phyloP scores from a whole-genome alignment of 495 filamentous ascomycete genomes.

The Hypoxylon fragiforme region DNA sequence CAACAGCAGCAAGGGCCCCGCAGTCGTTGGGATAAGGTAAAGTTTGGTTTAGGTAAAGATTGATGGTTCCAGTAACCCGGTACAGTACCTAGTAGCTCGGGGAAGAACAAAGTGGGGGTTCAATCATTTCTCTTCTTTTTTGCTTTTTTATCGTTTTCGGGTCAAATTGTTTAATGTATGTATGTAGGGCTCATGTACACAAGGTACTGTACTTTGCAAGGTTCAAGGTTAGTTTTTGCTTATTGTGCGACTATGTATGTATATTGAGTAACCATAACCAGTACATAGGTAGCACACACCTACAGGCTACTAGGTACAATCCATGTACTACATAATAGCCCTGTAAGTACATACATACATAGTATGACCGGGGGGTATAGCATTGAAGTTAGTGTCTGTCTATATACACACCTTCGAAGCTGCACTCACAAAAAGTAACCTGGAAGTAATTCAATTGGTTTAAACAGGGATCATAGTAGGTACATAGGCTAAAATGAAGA shows the following conservation, averaged over 20 bases:
- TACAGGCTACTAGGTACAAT: too few relatives aligned
- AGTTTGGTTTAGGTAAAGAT: constrained; percentile 6
- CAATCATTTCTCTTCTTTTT: neutral
- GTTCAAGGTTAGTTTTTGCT: too few relatives aligned
- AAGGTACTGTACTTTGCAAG: too few relatives aligned
- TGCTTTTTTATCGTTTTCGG: neutral
- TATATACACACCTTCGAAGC: too few relatives aligned
- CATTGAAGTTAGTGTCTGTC: too few relatives aligned
- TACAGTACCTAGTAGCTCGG: neutral
- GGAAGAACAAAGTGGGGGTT: neutral
- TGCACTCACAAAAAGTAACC: too few relatives aligned
- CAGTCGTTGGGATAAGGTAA: constrained; percentile 34
- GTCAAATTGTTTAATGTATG: neutral
- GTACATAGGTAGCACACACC: too few relatives aligned
- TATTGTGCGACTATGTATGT: too few relatives aligned
- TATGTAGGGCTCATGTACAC: neutral
- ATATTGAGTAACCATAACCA: too few relatives aligned
- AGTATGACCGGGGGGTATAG: too few relatives aligned
- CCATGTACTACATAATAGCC: too few relatives aligned
- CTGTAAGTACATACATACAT: constrained; percentile 5
- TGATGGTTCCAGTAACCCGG: constrained; percentile 31
- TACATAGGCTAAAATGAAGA: too few relatives aligned
- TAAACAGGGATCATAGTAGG: neutral
- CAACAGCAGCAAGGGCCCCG: constrained; percentile 5
- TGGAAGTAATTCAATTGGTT: neutral